Conservation (phyloP, 352 stramenopile genomes). For the Nothophytophthora sp. region DNA sequence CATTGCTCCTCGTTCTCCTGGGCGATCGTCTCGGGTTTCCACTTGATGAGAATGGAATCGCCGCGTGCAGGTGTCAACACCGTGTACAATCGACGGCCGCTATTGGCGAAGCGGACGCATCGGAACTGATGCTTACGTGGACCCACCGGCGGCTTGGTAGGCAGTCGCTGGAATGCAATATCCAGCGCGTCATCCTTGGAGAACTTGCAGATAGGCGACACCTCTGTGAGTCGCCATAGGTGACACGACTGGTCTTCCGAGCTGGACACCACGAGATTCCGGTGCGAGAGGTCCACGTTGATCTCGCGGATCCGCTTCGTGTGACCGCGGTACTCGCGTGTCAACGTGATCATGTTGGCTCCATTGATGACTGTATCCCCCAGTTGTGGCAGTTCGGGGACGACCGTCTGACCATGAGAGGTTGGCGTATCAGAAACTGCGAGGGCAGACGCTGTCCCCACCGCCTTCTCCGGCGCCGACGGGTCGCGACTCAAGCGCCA, state of each 20-base stretch:
- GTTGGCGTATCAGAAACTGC: slow-evolving; percentile 18
- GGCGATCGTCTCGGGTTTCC: slow-evolving; percentile 65
- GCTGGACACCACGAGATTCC: slow-evolving; percentile 76
- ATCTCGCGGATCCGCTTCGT: slow-evolving; percentile 83
- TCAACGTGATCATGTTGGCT: slow-evolving; percentile 56
- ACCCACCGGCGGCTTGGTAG: slow-evolving; percentile 38
- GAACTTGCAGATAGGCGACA: slow-evolving; percentile 60
- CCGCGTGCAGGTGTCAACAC: slow-evolving; percentile 74
- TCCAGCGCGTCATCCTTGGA: slow-evolving; percentile 81
- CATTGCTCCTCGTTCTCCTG: slow-evolving; percentile 75
- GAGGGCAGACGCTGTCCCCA: slow-evolving; percentile 45
- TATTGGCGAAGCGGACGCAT: slow-evolving; percentile 75
- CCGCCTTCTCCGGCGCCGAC: slow-evolving; percentile 42
- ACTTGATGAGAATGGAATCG: slow-evolving; percentile 83
- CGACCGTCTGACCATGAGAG: slow-evolving; percentile 18
- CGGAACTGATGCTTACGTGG: slow-evolving; percentile 79
- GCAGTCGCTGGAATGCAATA: slow-evolving; percentile 52
- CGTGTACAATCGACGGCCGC: slow-evolving; percentile 67
- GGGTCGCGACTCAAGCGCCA: slow-evolving; percentile 61
- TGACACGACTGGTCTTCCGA: slow-evolving; percentile 82
- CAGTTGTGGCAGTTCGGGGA: slow-evolving; percentile 43
- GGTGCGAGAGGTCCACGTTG: slow-evolving; percentile 78
- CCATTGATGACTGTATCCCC: slow-evolving; percentile 59
- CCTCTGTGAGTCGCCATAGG: slow-evolving; percentile 76
- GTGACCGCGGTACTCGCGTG: slow-evolving; percentile 74